Percentiles rank a stretch among this genome's conserved stretches.
These are phyloP conservation scores for Brachypodium distachyon DNA, from an alignment of 202 grass and related monocot species.

Conservation along the genomic window DNA sequence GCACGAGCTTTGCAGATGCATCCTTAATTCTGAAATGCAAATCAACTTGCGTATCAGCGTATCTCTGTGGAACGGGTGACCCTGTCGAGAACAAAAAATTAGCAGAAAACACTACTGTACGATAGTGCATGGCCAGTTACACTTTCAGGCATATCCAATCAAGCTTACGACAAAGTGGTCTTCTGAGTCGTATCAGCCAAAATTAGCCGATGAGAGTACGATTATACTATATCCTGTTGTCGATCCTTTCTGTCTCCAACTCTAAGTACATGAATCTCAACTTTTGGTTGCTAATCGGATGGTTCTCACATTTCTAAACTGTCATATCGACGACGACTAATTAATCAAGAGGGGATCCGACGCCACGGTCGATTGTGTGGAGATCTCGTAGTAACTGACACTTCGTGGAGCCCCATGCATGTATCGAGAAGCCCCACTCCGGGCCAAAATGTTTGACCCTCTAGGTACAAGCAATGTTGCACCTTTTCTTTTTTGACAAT, in stretches of 20 bases:
- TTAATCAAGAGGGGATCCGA: not conserved
- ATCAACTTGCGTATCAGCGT: too few relatives aligned
- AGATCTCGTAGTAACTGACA: not conserved
- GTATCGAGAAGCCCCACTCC: not conserved
- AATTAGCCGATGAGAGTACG: too few relatives aligned
- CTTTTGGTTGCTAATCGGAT: not conserved
- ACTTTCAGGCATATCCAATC: not conserved
- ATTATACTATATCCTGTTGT: too few relatives aligned
- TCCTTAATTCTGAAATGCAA: too few relatives aligned
- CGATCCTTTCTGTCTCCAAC: too few relatives aligned
- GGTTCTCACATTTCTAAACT: not conserved
- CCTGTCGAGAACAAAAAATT: too few relatives aligned
- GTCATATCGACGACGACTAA: not conserved
- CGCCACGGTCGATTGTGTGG: not conserved
- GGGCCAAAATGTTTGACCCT: conserved; percentile 45
- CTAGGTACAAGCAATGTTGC: not conserved
- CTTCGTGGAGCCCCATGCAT: not conserved
- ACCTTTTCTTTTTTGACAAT: too few relatives aligned
- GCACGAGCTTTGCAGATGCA: too few relatives aligned
- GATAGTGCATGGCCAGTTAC: not conserved
- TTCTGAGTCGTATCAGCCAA: too few relatives aligned
- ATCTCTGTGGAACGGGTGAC: too few relatives aligned
- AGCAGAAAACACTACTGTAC: not conserved
- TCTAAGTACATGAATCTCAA: not conserved
- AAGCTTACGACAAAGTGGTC: too few relatives aligned